Evolutionary conservation across 129 eudicot species (phyloP).

Genomic region (Solidago caesia): DNA sequence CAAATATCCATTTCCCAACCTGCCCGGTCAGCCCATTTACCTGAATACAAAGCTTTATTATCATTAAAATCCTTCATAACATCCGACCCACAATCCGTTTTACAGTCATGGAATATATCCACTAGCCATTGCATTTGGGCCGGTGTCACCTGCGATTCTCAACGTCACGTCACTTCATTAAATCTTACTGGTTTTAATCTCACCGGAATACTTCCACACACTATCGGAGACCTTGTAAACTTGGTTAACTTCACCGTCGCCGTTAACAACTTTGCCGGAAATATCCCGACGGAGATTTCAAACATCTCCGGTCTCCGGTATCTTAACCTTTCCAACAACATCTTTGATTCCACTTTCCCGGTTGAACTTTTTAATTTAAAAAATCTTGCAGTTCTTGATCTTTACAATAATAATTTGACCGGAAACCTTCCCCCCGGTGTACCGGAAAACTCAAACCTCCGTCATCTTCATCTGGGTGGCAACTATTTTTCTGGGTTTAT

Average conservation of each 20-base stretch:
- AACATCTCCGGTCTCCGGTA: constrained; percentile 45
- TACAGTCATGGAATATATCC: constrained; percentile 58
- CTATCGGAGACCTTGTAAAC: constrained; percentile 44
- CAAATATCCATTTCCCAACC: constrained; percentile 23
- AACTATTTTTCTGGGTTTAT: constrained; percentile 65
- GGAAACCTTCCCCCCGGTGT: constrained; percentile 58
- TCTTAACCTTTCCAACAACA: constrained; percentile 79
- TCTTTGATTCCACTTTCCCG: constrained; percentile 66
- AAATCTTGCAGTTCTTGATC: constrained; percentile 62
- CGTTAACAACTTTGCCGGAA: constrained; percentile 58
- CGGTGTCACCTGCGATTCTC: constrained; percentile 67
- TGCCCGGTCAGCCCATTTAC: constrained; percentile 39
- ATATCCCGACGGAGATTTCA: constrained; percentile 61
- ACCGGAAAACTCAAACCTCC: constrained; percentile 42
- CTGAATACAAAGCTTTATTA: constrained; percentile 60
- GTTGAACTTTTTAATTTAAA: constrained; percentile 40
- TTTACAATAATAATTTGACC: constrained; percentile 78
- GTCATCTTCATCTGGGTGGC: constrained; percentile 81
- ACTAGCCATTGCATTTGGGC: constrained; percentile 72
- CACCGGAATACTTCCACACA: constrained; percentile 65
- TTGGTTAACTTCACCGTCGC: constrained; percentile 58
- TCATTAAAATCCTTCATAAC: constrained; percentile 67
- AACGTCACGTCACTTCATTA: constrained; percentile 55
- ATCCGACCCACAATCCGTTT: constrained; percentile 57
- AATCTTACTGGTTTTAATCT: constrained; percentile 57